These are phyloP conservation scores for Solanum bukasovii DNA, from an alignment of 257 asterid species.

Conservation along the genomic window DNA sequence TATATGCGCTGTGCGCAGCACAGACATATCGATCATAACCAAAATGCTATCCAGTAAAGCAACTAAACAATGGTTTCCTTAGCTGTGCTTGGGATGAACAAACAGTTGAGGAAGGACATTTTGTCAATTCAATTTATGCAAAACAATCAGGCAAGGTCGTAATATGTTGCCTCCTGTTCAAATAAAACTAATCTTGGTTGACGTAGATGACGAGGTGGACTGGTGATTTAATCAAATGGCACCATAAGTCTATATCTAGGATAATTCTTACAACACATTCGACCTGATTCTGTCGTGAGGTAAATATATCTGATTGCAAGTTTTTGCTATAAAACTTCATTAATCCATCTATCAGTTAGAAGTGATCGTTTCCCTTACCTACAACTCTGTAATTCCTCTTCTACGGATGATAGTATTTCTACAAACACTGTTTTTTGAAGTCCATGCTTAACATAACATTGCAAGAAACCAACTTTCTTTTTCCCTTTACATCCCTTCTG, in stretches of 20 bases:
- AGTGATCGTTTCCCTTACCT: not conserved
- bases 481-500: not conserved
- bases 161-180: not conserved
- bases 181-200: not conserved
- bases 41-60: not conserved
- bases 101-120: not conserved
- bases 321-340: not conserved
- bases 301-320: not conserved
- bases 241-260: not conserved
- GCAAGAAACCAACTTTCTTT: not conserved
- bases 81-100: not conserved
- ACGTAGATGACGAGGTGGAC: not conserved
- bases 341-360: not conserved
- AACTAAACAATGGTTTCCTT: not conserved
- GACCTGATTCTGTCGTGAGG: not conserved
- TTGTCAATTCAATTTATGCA: not conserved
- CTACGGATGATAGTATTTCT: not conserved
- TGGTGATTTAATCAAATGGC: not conserved
- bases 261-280: not conserved
- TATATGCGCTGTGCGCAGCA: not conserved
- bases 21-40: not conserved
- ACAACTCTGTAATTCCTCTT: not conserved
- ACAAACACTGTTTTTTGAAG: not conserved
- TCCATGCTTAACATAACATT: not conserved
- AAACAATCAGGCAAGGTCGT: not conserved